Evolutionary conservation across 257 asterid genomes (phyloP).

Genomic region (Gardenia jasminoides): DNA sequence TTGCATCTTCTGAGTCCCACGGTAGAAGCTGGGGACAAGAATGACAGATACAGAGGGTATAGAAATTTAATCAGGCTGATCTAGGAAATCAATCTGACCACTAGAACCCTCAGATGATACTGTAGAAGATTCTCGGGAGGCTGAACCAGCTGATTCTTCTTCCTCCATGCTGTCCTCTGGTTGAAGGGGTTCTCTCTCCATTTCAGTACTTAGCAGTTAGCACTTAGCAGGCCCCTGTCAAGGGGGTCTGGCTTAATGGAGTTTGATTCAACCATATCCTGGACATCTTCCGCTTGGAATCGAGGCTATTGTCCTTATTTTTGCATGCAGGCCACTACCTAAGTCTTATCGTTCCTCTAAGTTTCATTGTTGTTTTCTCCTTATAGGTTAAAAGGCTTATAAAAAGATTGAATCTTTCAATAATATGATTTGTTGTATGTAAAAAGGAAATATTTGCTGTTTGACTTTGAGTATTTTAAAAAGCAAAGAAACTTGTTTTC

Average conservation of each 20-base stretch:
- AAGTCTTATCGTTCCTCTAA: no score
- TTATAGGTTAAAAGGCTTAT: no score
- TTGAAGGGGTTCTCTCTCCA: conserved; percentile 35
- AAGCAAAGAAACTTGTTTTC: no score
- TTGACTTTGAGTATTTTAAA: no score
- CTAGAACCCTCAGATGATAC: conserved; percentile 27
- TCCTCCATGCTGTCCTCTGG: conserved; percentile 56
- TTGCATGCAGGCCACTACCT: no score
- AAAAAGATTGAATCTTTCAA: no score
- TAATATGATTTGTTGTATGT: no score
- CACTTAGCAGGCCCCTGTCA: conserved; percentile 40
- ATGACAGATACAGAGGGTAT: conserved; percentile 52
- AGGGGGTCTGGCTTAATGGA: conserved; percentile 33
- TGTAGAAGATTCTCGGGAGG: conserved; percentile 39
- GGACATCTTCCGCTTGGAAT: no score
- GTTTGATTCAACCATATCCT: conserved; percentile 7
- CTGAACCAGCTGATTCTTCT: conserved; percentile 37
- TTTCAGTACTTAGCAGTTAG: no score
- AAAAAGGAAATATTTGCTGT: no score
- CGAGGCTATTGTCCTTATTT: no score
- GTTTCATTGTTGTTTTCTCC: no score
- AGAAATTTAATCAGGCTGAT: conserved; percentile 54
- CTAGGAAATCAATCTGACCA: conserved; percentile 46
- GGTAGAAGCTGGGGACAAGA: conserved; percentile 50
- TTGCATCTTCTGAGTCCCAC: conserved; percentile 62